Evolutionary conservation across 805 yeast genomes (phyloP), one percentile per base, ranked within the genome.

Genomic region (Suhomyces canberraensis): DNA sequence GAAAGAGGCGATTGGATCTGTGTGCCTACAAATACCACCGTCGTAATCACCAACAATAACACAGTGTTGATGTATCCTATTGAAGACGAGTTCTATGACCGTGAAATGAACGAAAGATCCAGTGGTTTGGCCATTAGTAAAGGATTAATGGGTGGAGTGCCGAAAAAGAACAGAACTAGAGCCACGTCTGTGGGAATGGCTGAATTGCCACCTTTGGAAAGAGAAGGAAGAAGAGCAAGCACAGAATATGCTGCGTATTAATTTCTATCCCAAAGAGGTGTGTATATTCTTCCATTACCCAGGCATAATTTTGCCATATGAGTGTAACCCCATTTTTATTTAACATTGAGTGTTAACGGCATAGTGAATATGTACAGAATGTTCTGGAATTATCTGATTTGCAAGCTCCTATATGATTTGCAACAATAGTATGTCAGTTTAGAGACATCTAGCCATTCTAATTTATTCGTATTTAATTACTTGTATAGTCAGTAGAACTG

Each of bases 1-100:
- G 98, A 93, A 64, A 69, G 98, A 38, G 91, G 90, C 26, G 98
- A 93, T 61, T 93, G 98, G 98, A 85, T 91, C 35, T 82, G 96
- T 3, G 95, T 93, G 1, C 98, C 98, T 2, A 84, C 98, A 1
- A 93, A 93, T 57, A 84, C 97, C 3, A 67, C 83, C 1, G 59
- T 93, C 11, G 85, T 96, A 0, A 79, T 93, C 41, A 81, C 79
- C 45, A 81, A 79, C 38, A 60, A 59, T 38, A 95, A 90, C 57
- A 87, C 95, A 1, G 93, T 93, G 3, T 66, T 93, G 32, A 65
- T 93, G 64, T 95, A 90, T 56, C 98, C 98, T 2, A 85, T 93
- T 28, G 66, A 73, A 31, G 98, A 93, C 57, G 96, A 93, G 59
- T 90, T 80, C 64, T 90, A 80, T 61, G 87, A 84, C 51, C 73